Percentiles rank a stretch among this genome's conserved stretches.
phyloP scores from a whole-genome alignment of 257 asterid species.

The Verbascum thapsus region DNA sequence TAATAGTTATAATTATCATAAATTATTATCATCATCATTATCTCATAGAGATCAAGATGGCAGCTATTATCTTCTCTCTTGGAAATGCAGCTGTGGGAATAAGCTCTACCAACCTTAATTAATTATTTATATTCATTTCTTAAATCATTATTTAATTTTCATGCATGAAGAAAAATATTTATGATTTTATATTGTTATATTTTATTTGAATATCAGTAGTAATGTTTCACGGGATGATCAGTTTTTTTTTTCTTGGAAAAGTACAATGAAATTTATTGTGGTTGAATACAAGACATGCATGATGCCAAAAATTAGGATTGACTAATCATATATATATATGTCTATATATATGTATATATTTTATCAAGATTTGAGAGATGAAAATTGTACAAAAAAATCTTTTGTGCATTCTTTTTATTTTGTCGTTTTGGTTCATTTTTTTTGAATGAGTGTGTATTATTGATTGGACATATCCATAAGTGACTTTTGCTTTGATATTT shows the following conservation, averaged over 20 bases:
- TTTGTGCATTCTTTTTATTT: conserved; percentile 25
- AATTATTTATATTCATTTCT: background rate
- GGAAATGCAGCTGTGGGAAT: conserved; percentile 77
- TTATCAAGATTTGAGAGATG: no score
- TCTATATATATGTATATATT: no score
- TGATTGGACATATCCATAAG: conserved; percentile 39
- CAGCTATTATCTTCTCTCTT: conserved; percentile 69
- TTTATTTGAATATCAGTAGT: background rate
- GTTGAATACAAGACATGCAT: background rate
- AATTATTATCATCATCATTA: no score
- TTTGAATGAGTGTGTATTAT: no score
- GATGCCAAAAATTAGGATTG: background rate
- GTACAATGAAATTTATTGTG: background rate
- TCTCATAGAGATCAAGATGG: conserved; percentile 50
- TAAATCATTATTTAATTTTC: no score
- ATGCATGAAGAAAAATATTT: background rate
- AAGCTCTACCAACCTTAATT: conserved; percentile 56
- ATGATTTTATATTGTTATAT: background rate
- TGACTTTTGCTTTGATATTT: background rate
- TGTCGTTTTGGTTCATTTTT: no score
- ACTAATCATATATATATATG: no score
- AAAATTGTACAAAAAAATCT: no score
- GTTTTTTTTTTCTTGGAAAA: background rate
- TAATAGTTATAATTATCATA: background rate
- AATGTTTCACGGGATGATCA: background rate